Percentiles rank a stretch among this genome's conserved stretches.
Evolutionary conservation across 2,329 filamentous ascomycete genomes (phyloP).

Genomic region (Diaporthe caulivora): DNA sequence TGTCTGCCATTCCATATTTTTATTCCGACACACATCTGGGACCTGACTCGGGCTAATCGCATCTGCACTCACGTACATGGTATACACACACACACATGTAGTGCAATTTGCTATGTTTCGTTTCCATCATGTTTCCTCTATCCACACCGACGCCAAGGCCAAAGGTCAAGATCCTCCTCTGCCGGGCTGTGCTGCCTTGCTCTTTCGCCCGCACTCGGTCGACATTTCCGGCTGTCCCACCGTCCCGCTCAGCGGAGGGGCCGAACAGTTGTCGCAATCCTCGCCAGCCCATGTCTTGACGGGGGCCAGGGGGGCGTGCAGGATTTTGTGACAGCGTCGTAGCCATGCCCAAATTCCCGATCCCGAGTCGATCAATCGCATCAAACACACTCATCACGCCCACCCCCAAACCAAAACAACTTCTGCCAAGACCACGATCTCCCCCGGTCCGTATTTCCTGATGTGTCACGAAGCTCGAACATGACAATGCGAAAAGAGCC

Average conservation of each 20-base stretch:
- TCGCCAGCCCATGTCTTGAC: slow-evolving; percentile 7
- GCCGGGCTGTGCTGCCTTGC: slow-evolving; percentile 9
- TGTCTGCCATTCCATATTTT: slow-evolving; percentile 19
- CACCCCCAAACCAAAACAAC: slow-evolving; percentile 6
- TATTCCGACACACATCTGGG: slow-evolving; percentile 13
- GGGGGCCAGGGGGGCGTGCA: neutral
- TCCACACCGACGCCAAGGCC: slow-evolving; percentile 25
- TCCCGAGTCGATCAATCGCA: slow-evolving; percentile 28
- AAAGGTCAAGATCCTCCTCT: neutral
- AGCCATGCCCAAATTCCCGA: slow-evolving; percentile 12
- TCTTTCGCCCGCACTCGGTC: slow-evolving; percentile 10
- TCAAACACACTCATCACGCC: slow-evolving; percentile 10
- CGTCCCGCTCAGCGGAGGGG: slow-evolving; percentile 25
- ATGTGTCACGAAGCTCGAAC: slow-evolving; percentile 20
- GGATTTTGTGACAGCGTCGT: neutral
- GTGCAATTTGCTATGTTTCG: slow-evolving; percentile 5
- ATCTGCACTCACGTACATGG: slow-evolving; percentile 2
- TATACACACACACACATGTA: neutral
- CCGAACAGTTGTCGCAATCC: slow-evolving; percentile 13
- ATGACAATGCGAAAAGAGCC: neutral
- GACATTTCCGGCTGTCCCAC: slow-evolving; percentile 28
- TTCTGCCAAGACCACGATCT: neutral
- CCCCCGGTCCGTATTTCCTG: neutral
- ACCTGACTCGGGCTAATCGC: slow-evolving; percentile 21
- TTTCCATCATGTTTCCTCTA: slow-evolving; percentile 2